A percentile compares a stretch with the other conserved stretches of the same genome.
Conservation (phyloP, 169 alveolate genomes). For the Cryptosporidium bovis region DNA sequence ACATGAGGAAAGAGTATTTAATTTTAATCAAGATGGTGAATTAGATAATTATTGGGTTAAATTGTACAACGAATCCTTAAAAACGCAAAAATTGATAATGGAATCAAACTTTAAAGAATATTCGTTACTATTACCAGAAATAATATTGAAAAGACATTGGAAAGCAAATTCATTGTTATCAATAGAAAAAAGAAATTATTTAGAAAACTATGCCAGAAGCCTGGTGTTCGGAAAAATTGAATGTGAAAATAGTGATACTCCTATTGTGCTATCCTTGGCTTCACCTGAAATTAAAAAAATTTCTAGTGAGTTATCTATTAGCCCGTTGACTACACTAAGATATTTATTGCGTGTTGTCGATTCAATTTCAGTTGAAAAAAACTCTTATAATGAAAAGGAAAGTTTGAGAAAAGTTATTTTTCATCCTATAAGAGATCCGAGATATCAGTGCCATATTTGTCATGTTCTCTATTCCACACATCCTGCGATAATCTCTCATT, state of each 20-base stretch:
- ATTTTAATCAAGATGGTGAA: slow-evolving; percentile 2
- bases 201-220: slow-evolving; percentile 54
- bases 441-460: slow-evolving; percentile 65
- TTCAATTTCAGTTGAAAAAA: slow-evolving; percentile 24
- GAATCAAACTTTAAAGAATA: background rate
- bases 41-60: slow-evolving; percentile 38
- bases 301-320: slow-evolving; percentile 27
- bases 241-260: background rate
- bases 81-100: slow-evolving; percentile 14
- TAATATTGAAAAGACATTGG: slow-evolving; percentile 52
- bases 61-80: slow-evolving; percentile 16
- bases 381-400: background rate
- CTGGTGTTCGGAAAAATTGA: background rate
- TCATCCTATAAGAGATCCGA: slow-evolving; percentile 54
- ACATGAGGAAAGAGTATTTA: background rate
- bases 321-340: slow-evolving; percentile 25
- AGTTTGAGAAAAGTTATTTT: slow-evolving; percentile 14
- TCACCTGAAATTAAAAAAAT: slow-evolving; percentile 58
- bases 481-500: slow-evolving; percentile 67
- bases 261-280: slow-evolving; percentile 48
- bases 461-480: slow-evolving; percentile 65
- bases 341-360: slow-evolving; percentile 72
- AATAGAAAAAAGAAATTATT: slow-evolving; percentile 17
- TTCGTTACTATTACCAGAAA: slow-evolving; percentile 26
- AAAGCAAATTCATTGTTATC: slow-evolving; percentile 29